phyloP scores from a whole-genome alignment of 2,329 filamentous ascomycete species.

The Colletotrichum graminicola region DNA sequence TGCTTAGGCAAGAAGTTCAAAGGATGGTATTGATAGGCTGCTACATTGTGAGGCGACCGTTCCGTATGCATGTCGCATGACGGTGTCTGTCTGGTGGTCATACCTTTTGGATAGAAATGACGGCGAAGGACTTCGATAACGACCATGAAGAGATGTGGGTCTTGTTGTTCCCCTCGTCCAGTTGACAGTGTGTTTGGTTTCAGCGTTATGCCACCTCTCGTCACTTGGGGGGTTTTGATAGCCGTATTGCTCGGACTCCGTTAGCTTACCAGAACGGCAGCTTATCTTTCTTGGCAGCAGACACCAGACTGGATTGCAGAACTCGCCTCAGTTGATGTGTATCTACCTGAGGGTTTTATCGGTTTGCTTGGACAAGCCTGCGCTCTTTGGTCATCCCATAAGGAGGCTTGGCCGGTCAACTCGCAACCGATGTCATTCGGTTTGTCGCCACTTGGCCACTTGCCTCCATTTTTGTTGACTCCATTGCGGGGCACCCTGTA shows the following conservation, averaged over 20 bases:
- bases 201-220: neutral
- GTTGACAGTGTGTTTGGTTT: conserved; percentile 7
- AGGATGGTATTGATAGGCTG: neutral
- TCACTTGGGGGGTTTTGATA: too few relatives aligned
- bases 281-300: neutral
- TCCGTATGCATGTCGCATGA: neutral
- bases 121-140: neutral
- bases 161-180: neutral
- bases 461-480: conserved; percentile 15
- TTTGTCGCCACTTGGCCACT: conserved; percentile 29
- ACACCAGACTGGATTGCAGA: neutral
- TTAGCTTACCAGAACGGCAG: neutral
- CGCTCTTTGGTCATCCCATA: neutral
- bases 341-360: neutral
- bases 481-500: conserved; percentile 34
- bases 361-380: neutral
- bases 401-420: neutral
- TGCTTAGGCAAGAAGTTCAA: neutral
- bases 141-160: neutral
- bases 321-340: neutral
- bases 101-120: neutral
- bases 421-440: neutral
- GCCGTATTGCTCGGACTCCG: neutral
- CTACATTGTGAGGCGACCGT: neutral
- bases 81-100: neutral